Base-by-base conservation (phyloP, 345 rosid species). In the Citrus reticulata region DNA sequence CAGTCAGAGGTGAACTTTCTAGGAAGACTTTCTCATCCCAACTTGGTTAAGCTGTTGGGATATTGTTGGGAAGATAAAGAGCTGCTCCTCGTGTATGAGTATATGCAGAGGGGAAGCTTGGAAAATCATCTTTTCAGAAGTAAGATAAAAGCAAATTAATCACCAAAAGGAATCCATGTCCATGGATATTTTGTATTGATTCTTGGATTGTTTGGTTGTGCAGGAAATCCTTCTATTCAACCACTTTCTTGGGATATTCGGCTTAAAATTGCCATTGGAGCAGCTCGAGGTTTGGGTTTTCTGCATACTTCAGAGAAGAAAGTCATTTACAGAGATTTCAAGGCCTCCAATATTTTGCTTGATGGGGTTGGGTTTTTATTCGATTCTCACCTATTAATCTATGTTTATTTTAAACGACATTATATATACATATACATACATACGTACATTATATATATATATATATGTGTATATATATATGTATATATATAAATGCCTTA, bases 1-100 rank as follows among this genome's bases (percentile, higher is more conserved):
- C 93, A 95, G 98, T 90, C 93, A 9, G 95, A 93, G 85, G 89
- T 95, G 55, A 88, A 89, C 83, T 93, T 93, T 84, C 88, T 93
- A 13, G 98, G 92, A 72, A 88, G 91, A 84, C 87, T 91, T 68
- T 91, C 91, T 29, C 99, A 95, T 77, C 96, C 96, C 9, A 93
- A 93, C 75, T 77, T 95, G 72, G 97, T 95, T 27, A 90, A 79
- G 85, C 65, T 95, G 68, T 37, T 95, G 76, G 99, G 99, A 42
- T 93, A 81, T 71, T 95, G 99, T 77, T 87, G 85, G 90, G 98
- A 95, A 68, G 95, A 91, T 60, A 81, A 77, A 40, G 94, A 89
- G 82, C 88, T 92, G 54, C 90, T 91, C 2, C 91, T 95, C 54
- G 97, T 95, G 68, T 95, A 90, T 20, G 97, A 93, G 84, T 95